A percentile compares a stretch with the other conserved stretches of the same genome.
phyloP scores from a whole-genome alignment of 345 rosid species.

The Lumnitzera littorea region DNA sequence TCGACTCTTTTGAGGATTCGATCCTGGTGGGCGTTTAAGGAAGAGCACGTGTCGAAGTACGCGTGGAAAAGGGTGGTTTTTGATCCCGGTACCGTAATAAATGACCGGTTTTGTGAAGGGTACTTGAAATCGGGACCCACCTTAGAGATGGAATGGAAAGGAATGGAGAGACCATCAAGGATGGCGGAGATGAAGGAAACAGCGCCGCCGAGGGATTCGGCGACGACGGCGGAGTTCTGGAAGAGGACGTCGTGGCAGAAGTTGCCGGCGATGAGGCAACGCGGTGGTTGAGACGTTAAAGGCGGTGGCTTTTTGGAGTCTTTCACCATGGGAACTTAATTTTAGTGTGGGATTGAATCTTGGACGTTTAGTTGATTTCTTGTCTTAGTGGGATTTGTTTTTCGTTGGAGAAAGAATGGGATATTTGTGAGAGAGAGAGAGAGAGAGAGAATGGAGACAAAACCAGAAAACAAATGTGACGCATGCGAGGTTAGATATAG shows the following conservation, averaged over 20 bases:
- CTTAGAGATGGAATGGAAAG: conserved; percentile 48
- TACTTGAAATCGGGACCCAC: conserved; percentile 76
- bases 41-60: conserved; percentile 41
- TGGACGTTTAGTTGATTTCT: no score
- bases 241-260: conserved; percentile 88
- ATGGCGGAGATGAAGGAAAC: conserved; percentile 77
- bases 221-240: conserved; percentile 43
- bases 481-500: conserved; percentile 9
- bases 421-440: background rate
- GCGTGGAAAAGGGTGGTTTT: conserved; percentile 79
- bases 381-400: no score
- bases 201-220: conserved; percentile 93
- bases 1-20: conserved; percentile 64
- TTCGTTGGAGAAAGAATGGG: no score
- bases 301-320: conserved; percentile 5
- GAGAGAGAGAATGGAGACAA: background rate
- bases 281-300: conserved; percentile 19
- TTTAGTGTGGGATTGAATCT: background rate
- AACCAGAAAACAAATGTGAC: conserved; percentile 44
- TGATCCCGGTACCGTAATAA: conserved; percentile 35
- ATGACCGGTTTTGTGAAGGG: conserved; percentile 22
- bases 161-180: conserved; percentile 45
- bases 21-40: conserved; percentile 37
- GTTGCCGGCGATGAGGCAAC: conserved; percentile 78
- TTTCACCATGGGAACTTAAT: conserved; percentile 9